phyloP scores from a whole-genome alignment of 192 early-diverging fungal species.

The Backusella liffmaniae region DNA sequence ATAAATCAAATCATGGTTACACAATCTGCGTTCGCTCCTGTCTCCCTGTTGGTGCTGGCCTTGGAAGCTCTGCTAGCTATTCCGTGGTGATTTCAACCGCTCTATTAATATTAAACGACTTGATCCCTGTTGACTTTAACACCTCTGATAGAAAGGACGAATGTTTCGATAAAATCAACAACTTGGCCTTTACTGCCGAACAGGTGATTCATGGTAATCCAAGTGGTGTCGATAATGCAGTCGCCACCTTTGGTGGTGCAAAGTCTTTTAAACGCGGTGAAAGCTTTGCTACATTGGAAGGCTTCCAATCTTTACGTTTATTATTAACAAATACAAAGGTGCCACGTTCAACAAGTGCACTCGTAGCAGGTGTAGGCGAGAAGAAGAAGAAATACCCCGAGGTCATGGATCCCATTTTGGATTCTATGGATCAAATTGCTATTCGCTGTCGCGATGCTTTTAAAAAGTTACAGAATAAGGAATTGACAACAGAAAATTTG shows the following conservation, averaged over 20 bases:
- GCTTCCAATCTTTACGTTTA: constrained; percentile 66
- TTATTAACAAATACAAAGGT: constrained; percentile 89
- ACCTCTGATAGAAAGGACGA: constrained; percentile 4
- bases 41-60: constrained; percentile 89
- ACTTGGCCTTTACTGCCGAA: constrained; percentile 91
- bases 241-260: constrained; percentile 87
- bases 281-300: constrained; percentile 45
- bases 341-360: constrained; percentile 83
- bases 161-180: constrained; percentile 65
- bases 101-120: constrained; percentile 59
- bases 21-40: constrained; percentile 67
- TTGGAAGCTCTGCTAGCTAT: constrained; percentile 95
- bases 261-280: constrained; percentile 66
- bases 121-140: constrained; percentile 27
- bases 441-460: constrained; percentile 38
- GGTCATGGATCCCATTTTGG: constrained; percentile 64
- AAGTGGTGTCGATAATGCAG: constrained; percentile 93
- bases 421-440: constrained; percentile 67
- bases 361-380: constrained; percentile 76
- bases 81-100: constrained; percentile 77
- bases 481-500: background rate
- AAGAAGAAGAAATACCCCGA: constrained; percentile 55
- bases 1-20: constrained; percentile 36
- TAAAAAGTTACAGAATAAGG: constrained; percentile 24
- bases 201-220: constrained; percentile 95